Conservation (phyloP, 1,284 basidiomycete species). For the Moesziomyces sp. region DNA sequence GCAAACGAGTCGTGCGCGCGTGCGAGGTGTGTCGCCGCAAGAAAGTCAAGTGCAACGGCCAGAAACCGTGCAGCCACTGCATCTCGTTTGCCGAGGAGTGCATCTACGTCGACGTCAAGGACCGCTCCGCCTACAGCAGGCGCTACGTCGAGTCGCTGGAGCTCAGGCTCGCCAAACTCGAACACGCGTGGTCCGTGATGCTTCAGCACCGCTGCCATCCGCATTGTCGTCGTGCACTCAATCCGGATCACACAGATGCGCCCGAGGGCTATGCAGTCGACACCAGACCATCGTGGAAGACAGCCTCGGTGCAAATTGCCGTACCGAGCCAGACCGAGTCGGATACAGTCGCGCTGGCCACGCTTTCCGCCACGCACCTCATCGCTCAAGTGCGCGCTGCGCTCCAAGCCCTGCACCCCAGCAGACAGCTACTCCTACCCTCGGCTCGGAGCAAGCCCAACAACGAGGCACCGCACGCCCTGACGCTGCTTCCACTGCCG, state of each 20-base stretch:
- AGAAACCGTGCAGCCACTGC: conserved; percentile 49
- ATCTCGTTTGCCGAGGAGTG: conserved; percentile 44
- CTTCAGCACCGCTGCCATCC: not conserved
- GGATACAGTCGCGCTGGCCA: no score
- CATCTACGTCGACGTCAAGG: conserved; percentile 45
- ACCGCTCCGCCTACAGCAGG: conserved; percentile 45
- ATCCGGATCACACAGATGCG: not conserved
- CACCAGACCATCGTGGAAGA: no score
- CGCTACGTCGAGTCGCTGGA: conserved; percentile 53
- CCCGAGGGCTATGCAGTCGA: not conserved
- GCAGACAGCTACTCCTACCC: no score
- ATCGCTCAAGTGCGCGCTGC: no score
- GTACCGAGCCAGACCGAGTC: no score
- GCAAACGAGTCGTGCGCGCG: conserved; percentile 45
- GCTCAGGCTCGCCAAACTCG: conserved; percentile 33
- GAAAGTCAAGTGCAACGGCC: conserved; percentile 56
- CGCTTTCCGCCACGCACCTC: no score
- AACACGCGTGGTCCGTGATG: conserved; percentile 8
- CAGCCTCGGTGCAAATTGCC: no score
- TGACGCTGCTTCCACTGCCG: not conserved
- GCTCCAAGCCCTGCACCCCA: no score
- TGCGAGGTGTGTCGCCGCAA: conserved; percentile 55
- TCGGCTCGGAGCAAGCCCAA: not conserved
- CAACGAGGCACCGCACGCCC: not conserved
- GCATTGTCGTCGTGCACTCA: not conserved